Base-by-base conservation (phyloP, 306 rosid genomes). In the Lablab purpureus region DNA sequence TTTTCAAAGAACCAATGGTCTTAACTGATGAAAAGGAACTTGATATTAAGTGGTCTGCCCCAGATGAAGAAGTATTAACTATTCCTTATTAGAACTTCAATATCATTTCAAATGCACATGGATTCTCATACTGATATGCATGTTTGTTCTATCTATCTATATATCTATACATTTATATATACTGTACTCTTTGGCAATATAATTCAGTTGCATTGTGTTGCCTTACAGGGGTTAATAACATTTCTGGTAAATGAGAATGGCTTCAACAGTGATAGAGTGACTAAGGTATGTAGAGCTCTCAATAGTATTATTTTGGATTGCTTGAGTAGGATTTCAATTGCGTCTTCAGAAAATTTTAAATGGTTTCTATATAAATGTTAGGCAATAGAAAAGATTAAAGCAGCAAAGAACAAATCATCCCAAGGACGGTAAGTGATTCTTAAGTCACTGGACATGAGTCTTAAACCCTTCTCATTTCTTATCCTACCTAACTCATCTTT, bases 361-460 rank as follows among this genome's bases (percentile, higher is more conserved):
- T 83, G 82, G 45, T 81, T 83, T 85, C 17, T 81, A 15, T 80
- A 40, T 81, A 71, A 63, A 37, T 84, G 40, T 56, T 67, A 95
- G 99, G 97, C 97, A 74, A 87, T 92, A 79, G 99, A 92, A 83
- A 95, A 95, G 86, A 95, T 92, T 74, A 95, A 95, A 88, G 97
- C 95, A 4, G 94, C 98, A 73, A 95, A 95, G 89, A 91, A 87
- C 92, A 91, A 95, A 90, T 84, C 94, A 37, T 84, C 98, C 37
- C 99, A 95, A 81, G 99, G 99, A 80, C 92, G 99, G 98, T 92
- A 73, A 58, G 87, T 79, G 83, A 79, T 80, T 71, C 41, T 81
- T 34, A 68, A 30, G 60, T 68, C 46, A 50, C 43, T 80, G 27
- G 12, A 49, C 32, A 71, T 59, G 49, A 60, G 40, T 81, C 40